Evolutionary conservation across 176 grass and related monocot genomes (phyloP), one percentile per base, ranked within the genome.

Genomic region (Carex kokanica): DNA sequence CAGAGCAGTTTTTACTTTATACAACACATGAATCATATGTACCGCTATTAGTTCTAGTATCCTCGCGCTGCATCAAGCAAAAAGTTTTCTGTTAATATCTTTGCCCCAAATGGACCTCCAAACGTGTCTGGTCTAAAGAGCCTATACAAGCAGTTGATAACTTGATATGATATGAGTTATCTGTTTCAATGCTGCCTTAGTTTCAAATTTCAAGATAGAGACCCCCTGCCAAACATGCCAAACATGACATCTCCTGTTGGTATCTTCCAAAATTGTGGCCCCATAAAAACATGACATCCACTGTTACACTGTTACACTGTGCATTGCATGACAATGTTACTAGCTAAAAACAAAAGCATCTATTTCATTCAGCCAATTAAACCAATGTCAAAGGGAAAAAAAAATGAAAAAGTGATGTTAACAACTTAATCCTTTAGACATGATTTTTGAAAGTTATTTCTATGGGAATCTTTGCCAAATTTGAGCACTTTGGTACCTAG

Each of bases 91-190:
- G 45, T 49, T 2, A 49, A 11, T 49, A 49, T 49, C 10, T 11
- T 47, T 47, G 0, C 8, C 43, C 43, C 8, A 8, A 73, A 23
- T 73, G 23, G 18, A 73, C 69, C 69, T 45, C 43, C 15, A 49
- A 49, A 49, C 5, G 0, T 13, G 1, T 12, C 3, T 23, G 49
- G 41, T 74, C 71, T 74, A 1, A 13, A 74, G 70, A 49, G 2
- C 13, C 36, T 29, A 53, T 53, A 23, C 20, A 51, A 52, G 17
- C 43, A 74, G 11, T 13, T 71, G 67, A 70, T 70, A 43, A 49
- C 45, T 49, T 29, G 45, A 73, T 73, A 73, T 73, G 69, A 74
- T 74, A 74, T 52, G 70, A 51, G 70, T 43, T 74, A 10, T 74
- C 3, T 74, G 43, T 12, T 74, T 74, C 70, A 47, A 75, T 75